A percentile compares a stretch with the other conserved stretches of the same genome.
Evolutionary conservation across 352 stramenopile genomes (phyloP).

Genomic region (Aphanomyces stellatus): DNA sequence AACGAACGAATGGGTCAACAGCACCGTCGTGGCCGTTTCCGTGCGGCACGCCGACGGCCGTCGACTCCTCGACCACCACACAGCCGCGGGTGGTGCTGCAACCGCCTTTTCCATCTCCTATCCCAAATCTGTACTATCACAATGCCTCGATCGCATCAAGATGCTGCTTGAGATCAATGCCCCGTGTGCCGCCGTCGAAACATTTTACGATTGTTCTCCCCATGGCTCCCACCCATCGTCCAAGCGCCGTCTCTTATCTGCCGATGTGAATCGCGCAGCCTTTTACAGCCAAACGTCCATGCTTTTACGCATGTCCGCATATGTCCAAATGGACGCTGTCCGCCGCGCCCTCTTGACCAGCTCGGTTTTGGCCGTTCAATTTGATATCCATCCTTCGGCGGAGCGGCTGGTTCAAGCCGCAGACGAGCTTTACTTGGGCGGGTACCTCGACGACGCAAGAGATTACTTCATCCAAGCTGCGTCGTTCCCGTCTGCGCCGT

Average conservation of each 20-base stretch:
- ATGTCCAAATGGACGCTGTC: not conserved
- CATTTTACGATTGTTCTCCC: constrained; percentile 21
- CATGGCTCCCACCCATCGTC: not conserved
- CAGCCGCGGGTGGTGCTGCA: not conserved
- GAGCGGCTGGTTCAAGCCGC: not conserved
- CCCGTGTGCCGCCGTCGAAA: constrained; percentile 27
- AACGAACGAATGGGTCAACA: constrained; percentile 22
- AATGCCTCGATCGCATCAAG: constrained; percentile 30
- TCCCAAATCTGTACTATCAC: not conserved
- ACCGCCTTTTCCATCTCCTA: not conserved
- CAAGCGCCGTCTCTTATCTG: no score
- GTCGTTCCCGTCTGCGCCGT: not conserved
- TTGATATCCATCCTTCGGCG: not conserved
- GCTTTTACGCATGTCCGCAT: not conserved
- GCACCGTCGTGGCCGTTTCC: constrained; percentile 23
- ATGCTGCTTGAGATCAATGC: constrained; percentile 31
- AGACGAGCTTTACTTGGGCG: not conserved
- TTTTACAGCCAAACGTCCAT: no score
- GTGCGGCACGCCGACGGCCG: constrained; percentile 26
- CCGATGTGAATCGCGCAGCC: no score
- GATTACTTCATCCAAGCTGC: not conserved
- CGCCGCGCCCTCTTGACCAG: not conserved
- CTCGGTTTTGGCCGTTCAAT: not conserved
- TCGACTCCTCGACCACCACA: constrained; percentile 16
- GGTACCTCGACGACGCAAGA: not conserved